These are phyloP conservation scores for Backusella sp. DNA, from an alignment of 192 early-diverging fungal genomes.

Conservation along the genomic window DNA sequence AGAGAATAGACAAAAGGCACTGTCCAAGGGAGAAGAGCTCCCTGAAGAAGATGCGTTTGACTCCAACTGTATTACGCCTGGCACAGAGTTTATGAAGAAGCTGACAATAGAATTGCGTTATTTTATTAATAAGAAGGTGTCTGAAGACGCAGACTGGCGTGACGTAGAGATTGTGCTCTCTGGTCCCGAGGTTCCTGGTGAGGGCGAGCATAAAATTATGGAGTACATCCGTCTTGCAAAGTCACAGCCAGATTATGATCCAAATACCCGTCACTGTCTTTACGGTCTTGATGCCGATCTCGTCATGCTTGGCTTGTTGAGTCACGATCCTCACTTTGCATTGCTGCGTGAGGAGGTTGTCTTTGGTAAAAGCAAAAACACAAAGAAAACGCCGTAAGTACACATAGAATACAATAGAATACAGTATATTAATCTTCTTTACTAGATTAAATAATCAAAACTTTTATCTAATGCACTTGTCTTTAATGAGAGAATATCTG, in stretches of 20 bases:
- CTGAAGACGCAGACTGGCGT: constrained; percentile 88
- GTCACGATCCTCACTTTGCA: constrained; percentile 96
- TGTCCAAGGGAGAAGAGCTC: constrained; percentile 68
- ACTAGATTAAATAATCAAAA: constrained; percentile 50
- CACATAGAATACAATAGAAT: not conserved
- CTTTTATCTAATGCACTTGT: constrained; percentile 82
- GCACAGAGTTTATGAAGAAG: constrained; percentile 94
- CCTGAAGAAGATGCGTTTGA: constrained; percentile 81
- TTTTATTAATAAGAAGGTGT: constrained; percentile 86
- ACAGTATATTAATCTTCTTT: not conserved
- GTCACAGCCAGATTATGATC: constrained; percentile 76
- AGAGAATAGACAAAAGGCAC: constrained; percentile 60
- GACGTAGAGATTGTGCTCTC: constrained; percentile 90
- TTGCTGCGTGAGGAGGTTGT: constrained; percentile 95
- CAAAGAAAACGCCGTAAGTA: constrained; percentile 46
- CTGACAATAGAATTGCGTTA: constrained; percentile 85
- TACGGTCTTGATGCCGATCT: constrained; percentile 99
- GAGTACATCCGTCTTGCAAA: constrained; percentile 92
- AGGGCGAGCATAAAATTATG: constrained; percentile 99
- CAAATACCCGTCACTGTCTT: constrained; percentile 90
- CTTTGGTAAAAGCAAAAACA: constrained; percentile 49
- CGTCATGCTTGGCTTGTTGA: constrained; percentile 93
- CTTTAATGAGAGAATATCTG: constrained; percentile 89
- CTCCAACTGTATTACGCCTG: constrained; percentile 98
- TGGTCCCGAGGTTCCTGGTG: constrained; percentile 93